Base-by-base conservation (phyloP, 2,329 filamentous ascomycete species). In the Emergomyces orientalis region DNA sequence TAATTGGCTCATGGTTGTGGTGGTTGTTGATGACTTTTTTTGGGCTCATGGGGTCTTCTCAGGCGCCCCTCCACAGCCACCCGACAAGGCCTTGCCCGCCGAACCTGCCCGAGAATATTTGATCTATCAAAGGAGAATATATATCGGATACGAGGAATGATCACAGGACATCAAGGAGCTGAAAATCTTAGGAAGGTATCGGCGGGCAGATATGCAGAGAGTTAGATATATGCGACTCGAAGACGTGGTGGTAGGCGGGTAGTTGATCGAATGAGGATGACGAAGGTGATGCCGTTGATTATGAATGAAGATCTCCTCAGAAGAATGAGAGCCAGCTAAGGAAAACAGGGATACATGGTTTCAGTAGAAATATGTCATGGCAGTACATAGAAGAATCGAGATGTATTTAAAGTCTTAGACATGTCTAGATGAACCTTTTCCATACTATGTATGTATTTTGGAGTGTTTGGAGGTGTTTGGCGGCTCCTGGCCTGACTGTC, bases 1-100 rank as follows among this genome's bases (percentile, higher is more conserved):
- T 75, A 90, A 82, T 73, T 85, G 84, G 80, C 84, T 88, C 89
- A 92, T 92, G 67, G 62, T 69, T 67, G 67, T 13, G 9, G 30
- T 19, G 13, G 32, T 22, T 25, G 22, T 17, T 34, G 32, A 30
- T 14, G 4, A 13, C 41, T 34, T 55, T 22, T 37, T 51, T 32
- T 49, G 7, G 27, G 19, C 32, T 43, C 34, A 27, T 8, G 27
- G 55, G 22, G 25, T 60, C 41, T 60, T 60, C 43, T 51, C 58
- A 60, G 58, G 37, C 22, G 34, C 60, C 54, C 52, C 60, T 62
- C 60, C 60, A 57, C 54, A 51, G 27, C 60, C 60, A 58, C 60
- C 60, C 60, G n/a, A 57, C 27, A 22, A 62, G 25, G 47, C 34
- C 13, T 39, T 54, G 51, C n/a, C 60, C 25, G 30, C 49, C 30